These are phyloP conservation scores for Lycium ferocissimum DNA, from an alignment of 257 asterid species.

Conservation along the genomic window DNA sequence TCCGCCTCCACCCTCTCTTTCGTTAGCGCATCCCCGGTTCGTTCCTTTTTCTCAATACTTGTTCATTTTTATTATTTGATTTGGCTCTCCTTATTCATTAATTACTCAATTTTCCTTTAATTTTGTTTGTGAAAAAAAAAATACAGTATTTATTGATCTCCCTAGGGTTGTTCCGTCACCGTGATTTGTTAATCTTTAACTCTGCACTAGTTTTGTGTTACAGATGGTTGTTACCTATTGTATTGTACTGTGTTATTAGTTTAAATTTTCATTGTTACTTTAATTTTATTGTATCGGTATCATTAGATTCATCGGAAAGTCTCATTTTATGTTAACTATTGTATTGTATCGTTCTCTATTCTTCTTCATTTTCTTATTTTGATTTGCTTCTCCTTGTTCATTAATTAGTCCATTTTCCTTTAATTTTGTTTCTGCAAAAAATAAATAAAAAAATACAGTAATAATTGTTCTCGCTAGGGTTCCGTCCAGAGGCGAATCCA, in stretches of 20 bases:
- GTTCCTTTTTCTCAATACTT: not conserved
- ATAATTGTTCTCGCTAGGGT: not conserved
- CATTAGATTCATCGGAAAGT: too few relatives aligned
- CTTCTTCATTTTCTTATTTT: not conserved
- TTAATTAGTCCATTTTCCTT: not conserved
- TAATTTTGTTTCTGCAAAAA: not conserved
- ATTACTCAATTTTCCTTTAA: not conserved
- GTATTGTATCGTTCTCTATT: too few relatives aligned
- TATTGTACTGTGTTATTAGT: too few relatives aligned
- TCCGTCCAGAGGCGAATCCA: too few relatives aligned
- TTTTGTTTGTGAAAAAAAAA: not conserved
- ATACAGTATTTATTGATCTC: not conserved
- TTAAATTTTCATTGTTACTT: too few relatives aligned
- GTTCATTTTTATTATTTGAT: not conserved
- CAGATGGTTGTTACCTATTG: too few relatives aligned
- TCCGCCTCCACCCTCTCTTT: not conserved
- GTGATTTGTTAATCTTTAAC: not conserved
- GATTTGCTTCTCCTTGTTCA: constrained; percentile 13
- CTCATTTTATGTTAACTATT: too few relatives aligned
- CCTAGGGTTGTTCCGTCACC: not conserved
- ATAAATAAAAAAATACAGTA: too few relatives aligned
- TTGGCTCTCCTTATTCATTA: constrained; percentile 11
- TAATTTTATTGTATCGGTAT: too few relatives aligned
- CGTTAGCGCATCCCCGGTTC: not conserved
- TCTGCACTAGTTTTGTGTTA: not conserved